phyloP scores from a whole-genome alignment of 2,329 filamentous ascomycete species.

The Pezicula carpinea region DNA sequence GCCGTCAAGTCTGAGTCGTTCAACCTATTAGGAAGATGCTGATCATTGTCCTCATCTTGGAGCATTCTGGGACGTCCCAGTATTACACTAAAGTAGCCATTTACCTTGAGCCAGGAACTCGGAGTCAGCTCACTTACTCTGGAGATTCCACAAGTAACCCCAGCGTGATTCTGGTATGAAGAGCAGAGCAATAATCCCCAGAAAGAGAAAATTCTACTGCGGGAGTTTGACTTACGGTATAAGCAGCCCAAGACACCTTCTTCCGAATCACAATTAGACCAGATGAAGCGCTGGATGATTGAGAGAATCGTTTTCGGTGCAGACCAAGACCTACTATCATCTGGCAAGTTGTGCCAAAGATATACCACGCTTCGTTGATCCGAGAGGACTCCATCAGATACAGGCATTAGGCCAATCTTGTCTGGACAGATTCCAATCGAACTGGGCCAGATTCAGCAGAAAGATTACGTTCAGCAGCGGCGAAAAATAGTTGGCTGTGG shows the following conservation, averaged over 20 bases:
- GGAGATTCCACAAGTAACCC: too few species aligned
- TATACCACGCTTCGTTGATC: constrained; percentile 57
- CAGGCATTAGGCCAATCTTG: constrained; percentile 50
- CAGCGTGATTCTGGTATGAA: too few species aligned
- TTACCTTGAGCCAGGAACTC: too few species aligned
- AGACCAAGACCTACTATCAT: constrained; percentile 44
- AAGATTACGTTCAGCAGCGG: constrained; percentile 33
- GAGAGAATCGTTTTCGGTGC: constrained; percentile 35
- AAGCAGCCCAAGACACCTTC: constrained; percentile 58
- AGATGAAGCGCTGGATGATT: neutral
- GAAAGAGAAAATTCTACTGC: too few species aligned
- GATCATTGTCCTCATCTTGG: constrained; percentile 60
- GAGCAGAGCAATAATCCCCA: too few species aligned
- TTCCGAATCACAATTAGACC: constrained; percentile 34
- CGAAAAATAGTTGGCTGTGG: constrained; percentile 4
- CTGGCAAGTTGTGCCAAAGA: constrained; percentile 52
- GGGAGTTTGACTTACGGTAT: too few species aligned
- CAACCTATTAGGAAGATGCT: constrained; percentile 49
- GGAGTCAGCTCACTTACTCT: too few species aligned
- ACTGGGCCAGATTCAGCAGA: constrained; percentile 48
- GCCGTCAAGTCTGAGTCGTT: constrained; percentile 52
- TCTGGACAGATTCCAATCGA: constrained; percentile 52
- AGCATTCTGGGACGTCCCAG: constrained; percentile 56
- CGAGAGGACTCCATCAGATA: constrained; percentile 55
- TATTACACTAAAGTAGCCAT: constrained; percentile 60